phyloP scores from a whole-genome alignment of 208 protist genomes.

The Leptomonas pyrrhocoris region DNA sequence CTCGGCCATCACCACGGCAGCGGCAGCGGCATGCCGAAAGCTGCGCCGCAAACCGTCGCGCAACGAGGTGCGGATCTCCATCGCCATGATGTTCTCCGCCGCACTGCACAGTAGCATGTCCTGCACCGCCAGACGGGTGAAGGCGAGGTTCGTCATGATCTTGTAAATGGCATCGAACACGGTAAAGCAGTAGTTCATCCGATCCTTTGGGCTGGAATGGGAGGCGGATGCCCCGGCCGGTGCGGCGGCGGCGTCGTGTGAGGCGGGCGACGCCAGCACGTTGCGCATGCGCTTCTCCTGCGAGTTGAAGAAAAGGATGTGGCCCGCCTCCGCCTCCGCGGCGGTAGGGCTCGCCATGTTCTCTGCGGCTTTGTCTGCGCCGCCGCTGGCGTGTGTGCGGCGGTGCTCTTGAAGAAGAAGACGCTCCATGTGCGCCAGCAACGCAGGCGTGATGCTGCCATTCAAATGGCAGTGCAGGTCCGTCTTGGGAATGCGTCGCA shows the following conservation, averaged over 20 bases:
- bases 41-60: slow-evolving; percentile 50
- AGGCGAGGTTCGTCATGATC: slow-evolving; percentile 71
- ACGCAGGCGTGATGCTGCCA: slow-evolving; percentile 62
- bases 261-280: slow-evolving; percentile 16
- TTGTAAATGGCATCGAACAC: slow-evolving; percentile 86
- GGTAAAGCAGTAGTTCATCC: slow-evolving; percentile 81
- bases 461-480: slow-evolving; percentile 84
- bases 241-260: neutral
- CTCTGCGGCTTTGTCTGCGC: neutral
- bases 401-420: slow-evolving; percentile 26
- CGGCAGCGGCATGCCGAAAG: neutral
- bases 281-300: slow-evolving; percentile 26
- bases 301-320: slow-evolving; percentile 34
- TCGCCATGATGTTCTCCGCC: slow-evolving; percentile 61
- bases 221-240: neutral
- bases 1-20: neutral
- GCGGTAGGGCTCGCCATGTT: neutral
- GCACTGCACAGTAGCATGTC: slow-evolving; percentile 77
- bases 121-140: slow-evolving; percentile 79
- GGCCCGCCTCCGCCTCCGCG: neutral
- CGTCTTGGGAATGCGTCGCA: slow-evolving; percentile 57
- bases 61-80: slow-evolving; percentile 88
- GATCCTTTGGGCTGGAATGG: slow-evolving; percentile 26
- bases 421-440: slow-evolving; percentile 59
- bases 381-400: neutral